phyloP scores from a whole-genome alignment of 768 basidiomycete species.

The Suillus paluster region DNA sequence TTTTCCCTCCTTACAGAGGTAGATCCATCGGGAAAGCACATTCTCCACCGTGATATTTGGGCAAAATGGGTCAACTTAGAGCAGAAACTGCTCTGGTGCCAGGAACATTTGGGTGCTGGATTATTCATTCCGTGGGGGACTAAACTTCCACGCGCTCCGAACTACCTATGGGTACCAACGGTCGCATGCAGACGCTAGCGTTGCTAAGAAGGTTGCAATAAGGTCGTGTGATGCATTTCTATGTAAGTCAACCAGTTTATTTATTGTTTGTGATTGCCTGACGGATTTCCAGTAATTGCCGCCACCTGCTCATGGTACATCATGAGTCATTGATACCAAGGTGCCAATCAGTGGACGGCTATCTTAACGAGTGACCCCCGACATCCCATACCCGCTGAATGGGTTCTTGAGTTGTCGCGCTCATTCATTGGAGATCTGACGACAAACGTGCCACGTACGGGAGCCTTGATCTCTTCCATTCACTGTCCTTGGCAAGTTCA shows the following conservation, averaged over 20 bases:
- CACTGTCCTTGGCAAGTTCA: background rate
- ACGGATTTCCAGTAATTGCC: background rate
- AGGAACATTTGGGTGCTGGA: background rate
- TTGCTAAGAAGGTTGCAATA: background rate
- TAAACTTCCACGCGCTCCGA: background rate
- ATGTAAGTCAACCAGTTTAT: background rate
- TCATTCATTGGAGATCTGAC: conserved; percentile 1
- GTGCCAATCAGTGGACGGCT: background rate
- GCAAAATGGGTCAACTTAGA: background rate
- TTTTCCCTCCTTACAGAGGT: background rate
- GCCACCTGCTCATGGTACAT: background rate
- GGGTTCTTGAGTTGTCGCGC: background rate
- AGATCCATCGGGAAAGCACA: background rate
- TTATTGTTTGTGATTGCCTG: background rate
- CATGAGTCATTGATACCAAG: background rate
- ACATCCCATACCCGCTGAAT: background rate
- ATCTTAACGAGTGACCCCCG: background rate
- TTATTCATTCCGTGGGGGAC: background rate
- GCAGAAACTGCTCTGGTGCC: background rate
- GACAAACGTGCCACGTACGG: background rate
- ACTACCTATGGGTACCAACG: background rate
- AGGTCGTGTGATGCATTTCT: background rate
- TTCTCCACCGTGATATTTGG: background rate
- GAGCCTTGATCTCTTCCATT: background rate
- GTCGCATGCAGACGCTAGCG: too few species aligned